phyloP scores from a whole-genome alignment of 768 basidiomycete genomes.

The Tylopilus vinaceipallidus region DNA sequence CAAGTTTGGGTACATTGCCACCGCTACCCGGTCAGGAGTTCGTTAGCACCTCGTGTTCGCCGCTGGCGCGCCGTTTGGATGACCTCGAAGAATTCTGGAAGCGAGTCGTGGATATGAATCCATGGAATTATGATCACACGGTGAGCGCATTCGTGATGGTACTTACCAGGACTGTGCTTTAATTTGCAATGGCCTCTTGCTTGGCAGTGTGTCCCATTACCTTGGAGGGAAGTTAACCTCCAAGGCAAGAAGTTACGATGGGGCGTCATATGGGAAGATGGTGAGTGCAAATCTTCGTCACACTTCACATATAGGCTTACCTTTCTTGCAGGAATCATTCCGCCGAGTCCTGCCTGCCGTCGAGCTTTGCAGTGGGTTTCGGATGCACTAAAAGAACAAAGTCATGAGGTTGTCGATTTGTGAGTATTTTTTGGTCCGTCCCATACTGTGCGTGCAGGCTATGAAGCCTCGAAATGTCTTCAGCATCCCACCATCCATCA shows the following conservation, averaged over 20 bases:
- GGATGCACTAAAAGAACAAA: slow-evolving; percentile 34
- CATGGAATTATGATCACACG: slow-evolving; percentile 44
- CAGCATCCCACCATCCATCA: slow-evolving; percentile 46
- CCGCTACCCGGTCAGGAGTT: slow-evolving; percentile 40
- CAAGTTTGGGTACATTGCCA: slow-evolving; percentile 28
- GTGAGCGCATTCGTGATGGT: slow-evolving; percentile 24
- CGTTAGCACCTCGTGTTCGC: slow-evolving; percentile 36
- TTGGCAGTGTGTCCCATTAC: slow-evolving; percentile 40
- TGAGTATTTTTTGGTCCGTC: slow-evolving; percentile 16
- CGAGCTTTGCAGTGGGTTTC: slow-evolving; percentile 37
- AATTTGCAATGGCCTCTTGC: not conserved
- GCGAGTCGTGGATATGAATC: slow-evolving; percentile 38
- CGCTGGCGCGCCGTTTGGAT: slow-evolving; percentile 41
- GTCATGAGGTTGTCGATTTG: slow-evolving; percentile 42
- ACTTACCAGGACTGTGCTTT: not conserved
- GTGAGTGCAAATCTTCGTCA: slow-evolving; percentile 21
- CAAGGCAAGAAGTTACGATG: slow-evolving; percentile 36
- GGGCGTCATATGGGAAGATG: slow-evolving; percentile 43
- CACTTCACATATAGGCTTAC: not conserved
- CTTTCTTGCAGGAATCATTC: slow-evolving; percentile 31
- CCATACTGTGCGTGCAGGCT: not conserved
- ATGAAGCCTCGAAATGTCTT: not conserved
- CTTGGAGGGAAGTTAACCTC: slow-evolving; percentile 40
- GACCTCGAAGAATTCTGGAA: slow-evolving; percentile 45
- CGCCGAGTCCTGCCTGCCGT: slow-evolving; percentile 40